Conservation (phyloP, 2,329 filamentous ascomycete species). For the Diaporthe australafricana region DNA sequence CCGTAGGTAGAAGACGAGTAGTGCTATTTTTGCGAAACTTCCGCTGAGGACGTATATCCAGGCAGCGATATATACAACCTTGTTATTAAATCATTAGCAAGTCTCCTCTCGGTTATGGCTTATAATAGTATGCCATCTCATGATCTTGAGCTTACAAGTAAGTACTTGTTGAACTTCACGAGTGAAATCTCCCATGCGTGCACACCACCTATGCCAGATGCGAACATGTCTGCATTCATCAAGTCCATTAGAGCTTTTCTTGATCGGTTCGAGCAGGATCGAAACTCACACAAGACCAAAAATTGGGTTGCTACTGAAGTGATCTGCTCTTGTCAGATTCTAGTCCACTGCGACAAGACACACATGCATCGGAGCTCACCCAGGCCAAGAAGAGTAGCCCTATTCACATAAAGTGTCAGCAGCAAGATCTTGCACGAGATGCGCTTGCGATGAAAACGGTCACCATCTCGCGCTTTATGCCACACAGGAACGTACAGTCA, state of each 20-base stretch:
- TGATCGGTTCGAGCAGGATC: background rate
- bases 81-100: background rate
- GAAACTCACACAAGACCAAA: constrained; percentile 9
- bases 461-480: background rate
- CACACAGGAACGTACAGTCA: constrained; percentile 28
- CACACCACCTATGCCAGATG: constrained; percentile 42
- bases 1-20: constrained; percentile 53
- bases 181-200: constrained; percentile 48
- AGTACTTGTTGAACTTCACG: constrained; percentile 42
- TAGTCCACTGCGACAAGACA: constrained; percentile 24
- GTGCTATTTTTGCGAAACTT: constrained; percentile 51
- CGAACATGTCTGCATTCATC: constrained; percentile 44
- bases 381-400: constrained; percentile 25
- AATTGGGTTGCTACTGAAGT: constrained; percentile 7
- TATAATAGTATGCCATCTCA: too few species aligned
- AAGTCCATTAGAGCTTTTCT: background rate
- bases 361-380: constrained; percentile 41
- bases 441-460: too few species aligned
- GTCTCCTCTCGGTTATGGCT: background rate
- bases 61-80: constrained; percentile 45
- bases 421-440: background rate
- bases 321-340: constrained; percentile 32
- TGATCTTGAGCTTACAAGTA: constrained; percentile 38
- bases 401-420: background rate
- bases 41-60: constrained; percentile 50